Base-by-base conservation (phyloP, 1,139 yeast species). In the Kluyveromyces sp. region DNA sequence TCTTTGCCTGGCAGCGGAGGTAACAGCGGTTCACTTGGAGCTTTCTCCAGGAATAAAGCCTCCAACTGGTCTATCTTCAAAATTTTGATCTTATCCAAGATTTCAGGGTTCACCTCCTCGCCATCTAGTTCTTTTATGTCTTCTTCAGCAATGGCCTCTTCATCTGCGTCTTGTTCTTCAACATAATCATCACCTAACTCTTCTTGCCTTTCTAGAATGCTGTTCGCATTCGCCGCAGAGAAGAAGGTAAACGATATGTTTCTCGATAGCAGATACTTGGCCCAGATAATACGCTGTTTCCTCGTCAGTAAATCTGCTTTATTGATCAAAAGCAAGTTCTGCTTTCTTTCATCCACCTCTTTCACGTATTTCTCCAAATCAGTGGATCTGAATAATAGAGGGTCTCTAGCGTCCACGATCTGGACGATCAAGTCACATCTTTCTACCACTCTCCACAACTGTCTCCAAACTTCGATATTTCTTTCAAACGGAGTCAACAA, bases 391-490 rank as follows among this genome's bases (percentile, higher is more conserved):
- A 87, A 94, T 50, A 88, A 73, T 47, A 89, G 68, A 3, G 99
- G 98, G 60, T 86, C 88, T 66, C 99, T 75, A 7, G 97, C 97
- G 69, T 94, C 99, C 28, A 92, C 98, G 69, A 94, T 94, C 63
- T 94, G 99, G 3, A 94, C 97, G 39, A 94, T 78, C 56, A 94
- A 73, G 65, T 92, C 96, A 40, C 94, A 84, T 60, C 98, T 77
- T 64, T 94, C 99, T 15, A 89, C 87, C 42, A 94, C 99, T 67
- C 99, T 76, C 99, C 99, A 94, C 54, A 94, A 70, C 66, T 94
- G 99, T 63, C 94, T 80, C 99, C 99, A 94, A 48, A 94, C 97
- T 70, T 92, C 96, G 54, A 94, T 73, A 62, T 94, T 94, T 66
- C 98, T 78, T 68, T 94, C 99, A 61, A 92, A 94, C 1, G 99